Evolutionary conservation across 1,284 basidiomycete species (phyloP).

Genomic region (Pisolithus thermaeus): DNA sequence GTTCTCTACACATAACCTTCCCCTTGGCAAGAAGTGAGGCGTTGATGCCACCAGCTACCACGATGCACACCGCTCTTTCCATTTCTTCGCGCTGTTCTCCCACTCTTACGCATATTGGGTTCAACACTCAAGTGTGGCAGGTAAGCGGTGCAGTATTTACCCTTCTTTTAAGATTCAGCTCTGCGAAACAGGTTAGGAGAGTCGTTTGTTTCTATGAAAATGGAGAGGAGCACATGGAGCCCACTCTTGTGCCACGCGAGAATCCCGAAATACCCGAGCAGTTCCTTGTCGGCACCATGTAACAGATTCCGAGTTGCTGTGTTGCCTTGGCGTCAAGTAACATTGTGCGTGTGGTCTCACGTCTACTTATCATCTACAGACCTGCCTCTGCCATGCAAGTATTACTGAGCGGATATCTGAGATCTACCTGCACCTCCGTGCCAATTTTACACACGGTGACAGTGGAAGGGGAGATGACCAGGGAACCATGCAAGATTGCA

Average conservation of each 20-base stretch:
- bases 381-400: too few relatives aligned
- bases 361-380: too few relatives aligned
- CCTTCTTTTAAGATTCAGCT: not conserved
- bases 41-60: constrained; percentile 20
- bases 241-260: constrained; percentile 48
- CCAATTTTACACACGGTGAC: too few relatives aligned
- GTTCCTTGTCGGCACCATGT: constrained; percentile 45
- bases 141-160: constrained; percentile 20
- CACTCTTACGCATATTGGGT: constrained; percentile 44
- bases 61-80: constrained; percentile 30
- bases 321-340: not conserved
- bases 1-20: constrained; percentile 30
- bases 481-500: too few relatives aligned
- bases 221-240: constrained; percentile 33
- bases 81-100: constrained; percentile 38
- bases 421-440: too few relatives aligned
- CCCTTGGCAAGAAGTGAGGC: constrained; percentile 10
- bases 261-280: constrained; percentile 64
- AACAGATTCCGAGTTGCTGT: not conserved
- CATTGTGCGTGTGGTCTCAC: too few relatives aligned
- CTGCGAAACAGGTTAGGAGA: constrained; percentile 42
- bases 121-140: constrained; percentile 47
- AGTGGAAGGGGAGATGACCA: too few relatives aligned
- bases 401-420: too few relatives aligned
- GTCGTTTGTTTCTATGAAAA: constrained; percentile 31